Conservation (phyloP, 345 rosid species). For the Hirschfeldia incana region DNA sequence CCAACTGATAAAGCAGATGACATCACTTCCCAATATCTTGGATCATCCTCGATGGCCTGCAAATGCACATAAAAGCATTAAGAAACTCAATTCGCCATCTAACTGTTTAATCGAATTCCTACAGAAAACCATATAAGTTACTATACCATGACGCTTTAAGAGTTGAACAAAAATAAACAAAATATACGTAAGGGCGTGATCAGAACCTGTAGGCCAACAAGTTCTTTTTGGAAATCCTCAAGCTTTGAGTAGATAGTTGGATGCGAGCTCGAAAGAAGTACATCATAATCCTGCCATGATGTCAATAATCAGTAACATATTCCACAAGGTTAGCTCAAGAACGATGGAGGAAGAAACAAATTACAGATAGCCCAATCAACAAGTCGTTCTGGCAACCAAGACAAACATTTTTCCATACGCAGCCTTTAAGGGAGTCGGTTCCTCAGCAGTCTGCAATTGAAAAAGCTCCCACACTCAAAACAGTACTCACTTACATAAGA, state of each 20-base stretch:
- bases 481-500: not conserved
- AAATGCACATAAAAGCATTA: conserved; percentile 13
- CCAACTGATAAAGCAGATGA: conserved; percentile 84
- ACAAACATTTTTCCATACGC: conserved; percentile 82
- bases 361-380: conserved; percentile 98
- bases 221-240: conserved; percentile 66
- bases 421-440: conserved; percentile 74
- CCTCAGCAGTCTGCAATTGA: conserved; percentile 50
- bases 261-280: conserved; percentile 60
- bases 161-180: too few species aligned
- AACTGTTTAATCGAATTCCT: conserved; percentile 6
- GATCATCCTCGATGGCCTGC: conserved; percentile 78
- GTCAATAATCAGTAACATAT: conserved; percentile 4
- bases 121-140: not conserved
- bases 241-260: conserved; percentile 73
- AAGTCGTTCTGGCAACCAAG: conserved; percentile 85
- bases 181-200: not conserved
- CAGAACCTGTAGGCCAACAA: conserved; percentile 73
- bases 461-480: not conserved
- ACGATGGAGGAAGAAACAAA: conserved; percentile 29
- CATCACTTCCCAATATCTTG: conserved; percentile 83
- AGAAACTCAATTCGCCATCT: not conserved
- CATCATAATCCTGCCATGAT: conserved; percentile 70
- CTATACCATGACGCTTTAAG: too few species aligned
- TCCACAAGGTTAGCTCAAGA: not conserved